These are phyloP conservation scores for Wallacemonas collosoma DNA, from an alignment of 208 protist species.

Conservation along the genomic window DNA sequence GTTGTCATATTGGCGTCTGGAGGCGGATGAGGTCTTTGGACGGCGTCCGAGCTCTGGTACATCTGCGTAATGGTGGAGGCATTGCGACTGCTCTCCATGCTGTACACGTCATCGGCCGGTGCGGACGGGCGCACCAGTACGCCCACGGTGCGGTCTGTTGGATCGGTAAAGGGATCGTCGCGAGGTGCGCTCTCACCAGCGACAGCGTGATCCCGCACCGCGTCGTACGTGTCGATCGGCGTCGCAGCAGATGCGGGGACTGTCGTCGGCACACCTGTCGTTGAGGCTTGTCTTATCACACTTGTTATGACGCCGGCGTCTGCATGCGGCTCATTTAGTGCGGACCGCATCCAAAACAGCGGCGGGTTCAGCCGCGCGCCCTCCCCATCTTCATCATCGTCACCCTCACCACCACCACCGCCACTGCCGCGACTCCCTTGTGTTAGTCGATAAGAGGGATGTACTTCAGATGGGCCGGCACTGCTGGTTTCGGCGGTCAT, in stretches of 20 bases:
- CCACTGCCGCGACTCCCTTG: neutral
- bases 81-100: neutral
- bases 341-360: constrained; percentile 10
- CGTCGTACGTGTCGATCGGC: no score
- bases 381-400: neutral
- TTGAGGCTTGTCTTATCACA: no score
- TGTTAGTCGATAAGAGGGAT: neutral
- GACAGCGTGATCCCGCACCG: no score
- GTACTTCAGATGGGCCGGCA: neutral
- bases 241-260: no score
- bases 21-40: no score
- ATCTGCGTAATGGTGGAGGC: neutral
- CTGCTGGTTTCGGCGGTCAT: neutral
- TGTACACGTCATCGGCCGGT: constrained; percentile 1
- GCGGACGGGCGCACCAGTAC: neutral
- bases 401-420: neutral
- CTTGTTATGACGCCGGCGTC: no score
- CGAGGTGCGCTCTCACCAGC: neutral
- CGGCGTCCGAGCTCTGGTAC: neutral
- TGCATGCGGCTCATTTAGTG: neutral
- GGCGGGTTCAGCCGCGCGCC: neutral
- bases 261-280: no score
- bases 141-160: neutral
- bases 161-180: constrained; percentile 8
- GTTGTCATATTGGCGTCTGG: neutral